Evolutionary conservation across 1,284 basidiomycete species (phyloP), one percentile per base, ranked within the genome.

Genomic region (Pyrrhoderma noxium): DNA sequence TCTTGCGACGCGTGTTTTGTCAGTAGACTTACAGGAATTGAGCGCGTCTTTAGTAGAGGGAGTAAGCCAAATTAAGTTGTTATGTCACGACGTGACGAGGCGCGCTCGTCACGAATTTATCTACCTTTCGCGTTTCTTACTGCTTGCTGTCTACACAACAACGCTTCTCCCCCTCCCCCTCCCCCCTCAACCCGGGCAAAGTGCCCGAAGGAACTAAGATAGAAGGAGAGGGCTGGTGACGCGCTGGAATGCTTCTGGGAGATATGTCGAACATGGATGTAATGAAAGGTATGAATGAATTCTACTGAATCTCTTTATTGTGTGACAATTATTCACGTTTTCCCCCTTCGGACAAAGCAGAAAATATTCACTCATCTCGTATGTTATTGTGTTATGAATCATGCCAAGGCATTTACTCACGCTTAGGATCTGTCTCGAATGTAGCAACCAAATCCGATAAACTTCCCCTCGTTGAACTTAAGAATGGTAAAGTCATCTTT

Each of bases 401-500:
- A 41, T 5, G 11, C 27, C 27, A 11, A 22, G n/a, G n/a, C 16
- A 18, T 36, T 43, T 9, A 37, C 31, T 35, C 4, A n/a, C 2
- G 3, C n/a, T n/a, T 19, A 23, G 3, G 8, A 22, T 31, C n/a
- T 3, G 3, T 4, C 25, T 50, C 47, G 36, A 42, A 46, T 41
- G 14, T 16, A 53, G 68, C 64, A 53, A 60, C 56, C 11, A 70
- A 70, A 64, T 61, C 57, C 27, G 66, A 67, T 40, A 77, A 70
- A 60, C 53, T 65, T 0, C 55, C 67, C 3, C 64, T 82, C 14
- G 76, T 75, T 7, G 85, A 88, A 55, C 60, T 89, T 16, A 86
- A 76, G 70, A 85, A 85, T 62, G 85, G 85, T 31, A 93, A 84
- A 63, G 74, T 89, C 0, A 58, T 80, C 3, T 79, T 91, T 60